A percentile compares a stretch with the other conserved stretches of the same genome.
Evolutionary conservation across 108 stramenopile genomes (phyloP).

Genomic region (Cyclotella baltica): DNA sequence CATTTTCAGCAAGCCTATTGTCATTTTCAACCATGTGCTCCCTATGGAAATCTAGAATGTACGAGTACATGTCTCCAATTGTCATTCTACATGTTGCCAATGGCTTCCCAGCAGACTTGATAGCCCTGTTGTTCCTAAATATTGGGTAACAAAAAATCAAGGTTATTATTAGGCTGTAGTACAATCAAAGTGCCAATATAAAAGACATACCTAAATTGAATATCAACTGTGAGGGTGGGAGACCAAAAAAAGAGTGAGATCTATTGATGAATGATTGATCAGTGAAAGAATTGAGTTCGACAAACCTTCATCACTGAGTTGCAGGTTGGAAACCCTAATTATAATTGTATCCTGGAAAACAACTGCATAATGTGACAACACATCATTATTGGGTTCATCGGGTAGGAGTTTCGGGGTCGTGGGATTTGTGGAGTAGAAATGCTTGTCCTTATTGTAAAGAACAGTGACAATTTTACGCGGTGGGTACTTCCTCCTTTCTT

Average conservation of each 20-base stretch:
- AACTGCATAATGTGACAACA: slow-evolving; percentile 38
- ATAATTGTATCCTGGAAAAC: slow-evolving; percentile 35
- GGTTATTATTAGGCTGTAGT: too few species aligned
- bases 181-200: background rate
- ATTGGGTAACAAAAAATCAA: background rate
- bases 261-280: too few species aligned
- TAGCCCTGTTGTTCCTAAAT: slow-evolving; percentile 19
- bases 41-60: background rate
- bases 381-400: slow-evolving; percentile 27
- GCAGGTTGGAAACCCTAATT: slow-evolving; percentile 27
- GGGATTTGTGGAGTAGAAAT: slow-evolving; percentile 3
- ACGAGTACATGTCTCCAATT: slow-evolving; percentile 29
- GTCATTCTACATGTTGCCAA: slow-evolving; percentile 18
- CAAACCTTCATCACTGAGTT: slow-evolving; percentile 35
- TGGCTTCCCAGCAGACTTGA: slow-evolving; percentile 18
- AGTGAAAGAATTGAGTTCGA: background rate
- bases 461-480: slow-evolving; percentile 39
- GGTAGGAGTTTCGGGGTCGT: slow-evolving; percentile 29
- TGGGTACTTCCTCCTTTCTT: slow-evolving; percentile 34
- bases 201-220: slow-evolving; percentile 23
- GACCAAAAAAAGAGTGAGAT: background rate
- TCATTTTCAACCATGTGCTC: slow-evolving; percentile 20
- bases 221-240: slow-evolving; percentile 1
- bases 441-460: slow-evolving; percentile 29
- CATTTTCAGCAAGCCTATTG: slow-evolving; percentile 5